Evolutionary conservation across 257 asterid genomes (phyloP), one percentile per base, ranked within the genome.

Genomic region (Fraxinus pennsylvanica): DNA sequence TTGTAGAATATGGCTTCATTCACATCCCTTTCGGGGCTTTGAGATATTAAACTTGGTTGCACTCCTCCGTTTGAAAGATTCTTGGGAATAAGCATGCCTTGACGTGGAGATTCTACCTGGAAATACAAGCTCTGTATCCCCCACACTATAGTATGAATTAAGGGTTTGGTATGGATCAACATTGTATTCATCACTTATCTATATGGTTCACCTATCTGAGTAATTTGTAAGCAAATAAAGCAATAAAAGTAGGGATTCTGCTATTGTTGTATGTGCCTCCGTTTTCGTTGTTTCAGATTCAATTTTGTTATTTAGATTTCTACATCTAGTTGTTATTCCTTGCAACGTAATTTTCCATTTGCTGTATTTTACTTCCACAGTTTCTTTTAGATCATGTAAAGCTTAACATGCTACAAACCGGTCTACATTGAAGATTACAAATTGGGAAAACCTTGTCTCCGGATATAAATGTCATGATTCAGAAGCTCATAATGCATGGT

Each of bases 381-480:
- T 45, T 45, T 45, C 19, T 13, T 45, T 45, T 45, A 45, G 54
- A 45, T 45, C 54, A 13, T 12, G 52, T 13, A 45, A 17, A 0
- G 54, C 67, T 29, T 6, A 52, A 14, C 65, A 27, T 75, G 79
- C 45, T 7, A 17, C 25, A 5, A 74, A 17, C 52, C 21, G 2
- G 35, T 77, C 3, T 12, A 21, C 13, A 14, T 8, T 54, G 27
- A n/a, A 35, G 17, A 69, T 29, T 12, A 69, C 1, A 69, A 5
- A 35, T 29, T 12, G 19, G 50, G 67, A 76, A 41, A 67, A 5
- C 9, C 5, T 0, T 12, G 15, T 63, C 22, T 33, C 63, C 6
- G 27, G 14, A 33, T 36, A 21, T 39, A 74, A 33, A 45, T 77
- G 57, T 67, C 66, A 4, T 73, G 80, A 54, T 72, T 27, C 52